These are phyloP conservation scores for Leccinum broughii DNA, from an alignment of 768 basidiomycete genomes.

Conservation along the genomic window DNA sequence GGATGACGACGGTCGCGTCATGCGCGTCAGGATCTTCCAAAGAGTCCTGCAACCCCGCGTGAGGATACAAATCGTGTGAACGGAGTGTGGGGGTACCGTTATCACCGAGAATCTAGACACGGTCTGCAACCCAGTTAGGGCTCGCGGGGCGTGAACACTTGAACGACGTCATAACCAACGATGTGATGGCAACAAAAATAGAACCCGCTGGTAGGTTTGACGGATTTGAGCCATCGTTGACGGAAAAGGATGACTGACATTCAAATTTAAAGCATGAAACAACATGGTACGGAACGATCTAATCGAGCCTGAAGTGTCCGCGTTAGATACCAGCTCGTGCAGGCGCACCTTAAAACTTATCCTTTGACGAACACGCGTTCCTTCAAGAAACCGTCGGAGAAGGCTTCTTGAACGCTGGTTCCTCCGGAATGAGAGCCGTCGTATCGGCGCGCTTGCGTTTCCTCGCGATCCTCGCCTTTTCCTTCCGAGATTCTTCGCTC, in stretches of 20 bases:
- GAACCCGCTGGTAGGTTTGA: not conserved
- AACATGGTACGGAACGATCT: constrained; percentile 1
- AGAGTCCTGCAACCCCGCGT: not conserved
- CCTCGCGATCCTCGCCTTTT: constrained; percentile 41
- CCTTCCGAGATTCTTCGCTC: constrained; percentile 46
- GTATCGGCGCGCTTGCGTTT: constrained; percentile 39
- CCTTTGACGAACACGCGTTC: not conserved
- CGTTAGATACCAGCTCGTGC: not conserved
- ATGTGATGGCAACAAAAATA: not conserved
- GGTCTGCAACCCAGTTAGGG: not conserved
- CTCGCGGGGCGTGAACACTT: not conserved
- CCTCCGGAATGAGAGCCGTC: not conserved
- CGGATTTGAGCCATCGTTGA: not conserved
- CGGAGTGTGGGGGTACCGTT: not conserved
- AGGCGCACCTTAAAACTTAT: not conserved
- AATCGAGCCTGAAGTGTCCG: not conserved
- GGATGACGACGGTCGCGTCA: not conserved
- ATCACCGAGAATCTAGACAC: constrained; percentile 33
- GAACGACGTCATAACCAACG: not conserved
- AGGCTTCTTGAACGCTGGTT: constrained; percentile 16
- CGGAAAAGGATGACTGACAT: constrained; percentile 1
- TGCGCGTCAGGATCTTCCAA: not conserved
- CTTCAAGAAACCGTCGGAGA: constrained; percentile 10
- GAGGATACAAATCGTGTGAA: not conserved
- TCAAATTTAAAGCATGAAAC: constrained; percentile 6